phyloP scores from a whole-genome alignment of 192 early-diverging fungal genomes.

The Podila clonocystis region DNA sequence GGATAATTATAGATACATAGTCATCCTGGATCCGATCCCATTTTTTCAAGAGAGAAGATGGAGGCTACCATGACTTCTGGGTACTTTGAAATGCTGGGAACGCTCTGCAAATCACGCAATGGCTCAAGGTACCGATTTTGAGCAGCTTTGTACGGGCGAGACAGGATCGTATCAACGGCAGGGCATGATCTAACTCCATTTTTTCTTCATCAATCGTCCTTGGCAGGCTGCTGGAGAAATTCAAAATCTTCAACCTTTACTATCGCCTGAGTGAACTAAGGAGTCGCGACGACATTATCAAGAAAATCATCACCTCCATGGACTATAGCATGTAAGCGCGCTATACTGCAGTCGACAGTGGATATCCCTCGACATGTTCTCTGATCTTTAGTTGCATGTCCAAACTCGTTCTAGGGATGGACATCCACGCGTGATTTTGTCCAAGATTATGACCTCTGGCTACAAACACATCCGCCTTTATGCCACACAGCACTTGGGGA shows the following conservation, averaged over 20 bases:
- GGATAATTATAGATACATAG: slow-evolving; percentile 49
- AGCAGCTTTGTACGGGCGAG: background rate
- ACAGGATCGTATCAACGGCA: slow-evolving; percentile 64
- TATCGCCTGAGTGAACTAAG: slow-evolving; percentile 83
- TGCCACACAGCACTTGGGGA: slow-evolving; percentile 77
- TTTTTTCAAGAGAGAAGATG: slow-evolving; percentile 82
- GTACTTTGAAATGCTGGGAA: slow-evolving; percentile 82
- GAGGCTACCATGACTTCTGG: slow-evolving; percentile 75
- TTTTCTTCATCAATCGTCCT: background rate
- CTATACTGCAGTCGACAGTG: background rate
- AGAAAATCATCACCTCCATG: slow-evolving; percentile 73
- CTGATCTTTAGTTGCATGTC: background rate
- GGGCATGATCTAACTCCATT: slow-evolving; percentile 67
- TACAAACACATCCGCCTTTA: slow-evolving; percentile 83
- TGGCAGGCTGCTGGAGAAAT: slow-evolving; percentile 68
- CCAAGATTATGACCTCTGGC: slow-evolving; percentile 87
- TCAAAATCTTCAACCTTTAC: slow-evolving; percentile 81
- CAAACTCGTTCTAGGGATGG: slow-evolving; percentile 67
- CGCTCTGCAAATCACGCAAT: slow-evolving; percentile 67
- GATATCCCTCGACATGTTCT: background rate
- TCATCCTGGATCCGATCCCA: slow-evolving; percentile 59
- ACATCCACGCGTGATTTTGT: slow-evolving; percentile 80
- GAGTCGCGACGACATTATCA: slow-evolving; percentile 82
- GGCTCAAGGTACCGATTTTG: slow-evolving; percentile 62
- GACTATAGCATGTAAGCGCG: slow-evolving; percentile 72